Evolutionary conservation across 495 filamentous ascomycete genomes (phyloP).

Genomic region (Immersiella caudata): DNA sequence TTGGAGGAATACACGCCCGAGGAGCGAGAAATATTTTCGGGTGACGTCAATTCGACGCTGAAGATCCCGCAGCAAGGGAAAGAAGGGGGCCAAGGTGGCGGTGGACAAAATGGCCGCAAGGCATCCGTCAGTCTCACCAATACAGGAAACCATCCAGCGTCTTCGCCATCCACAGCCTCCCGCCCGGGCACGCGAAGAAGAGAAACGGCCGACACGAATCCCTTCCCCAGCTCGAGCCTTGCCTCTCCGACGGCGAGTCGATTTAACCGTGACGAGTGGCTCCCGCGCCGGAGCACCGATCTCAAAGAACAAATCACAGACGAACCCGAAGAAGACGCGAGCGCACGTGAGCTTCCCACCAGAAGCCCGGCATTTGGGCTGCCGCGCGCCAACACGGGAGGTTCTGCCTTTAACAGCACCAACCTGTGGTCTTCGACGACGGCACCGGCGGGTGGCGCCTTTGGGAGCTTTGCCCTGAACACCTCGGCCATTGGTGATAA

Average conservation of each 20-base stretch:
- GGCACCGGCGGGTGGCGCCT: constrained; percentile 68
- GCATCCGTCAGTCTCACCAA: constrained; percentile 67
- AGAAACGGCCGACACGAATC: constrained; percentile 82
- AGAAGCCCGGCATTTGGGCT: constrained; percentile 60
- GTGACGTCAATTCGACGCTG: constrained; percentile 88
- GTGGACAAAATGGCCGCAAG: constrained; percentile 66
- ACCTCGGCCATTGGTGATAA: constrained; percentile 66
- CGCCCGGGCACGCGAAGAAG: constrained; percentile 78
- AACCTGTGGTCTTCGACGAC: constrained; percentile 70
- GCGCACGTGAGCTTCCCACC: constrained; percentile 26
- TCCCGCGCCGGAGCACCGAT: constrained; percentile 74
- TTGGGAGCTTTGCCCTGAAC: constrained; percentile 76
- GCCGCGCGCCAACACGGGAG: constrained; percentile 68
- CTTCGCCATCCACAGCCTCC: constrained; percentile 64
- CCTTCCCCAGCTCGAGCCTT: constrained; percentile 56
- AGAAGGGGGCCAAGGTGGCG: constrained; percentile 58
- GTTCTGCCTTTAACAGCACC: constrained; percentile 43
- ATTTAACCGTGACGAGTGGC: constrained; percentile 59
- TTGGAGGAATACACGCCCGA: constrained; percentile 77
- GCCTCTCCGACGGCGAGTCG: constrained; percentile 55
- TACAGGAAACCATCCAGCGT: constrained; percentile 49
- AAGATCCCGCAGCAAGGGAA: constrained; percentile 83
- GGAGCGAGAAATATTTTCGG: constrained; percentile 82
- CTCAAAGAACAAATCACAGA: constrained; percentile 51
- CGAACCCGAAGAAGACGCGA: constrained; percentile 50